Evolutionary conservation across 352 stramenopile species (phyloP).

Genomic region (Globisporangium megalacanthum): DNA sequence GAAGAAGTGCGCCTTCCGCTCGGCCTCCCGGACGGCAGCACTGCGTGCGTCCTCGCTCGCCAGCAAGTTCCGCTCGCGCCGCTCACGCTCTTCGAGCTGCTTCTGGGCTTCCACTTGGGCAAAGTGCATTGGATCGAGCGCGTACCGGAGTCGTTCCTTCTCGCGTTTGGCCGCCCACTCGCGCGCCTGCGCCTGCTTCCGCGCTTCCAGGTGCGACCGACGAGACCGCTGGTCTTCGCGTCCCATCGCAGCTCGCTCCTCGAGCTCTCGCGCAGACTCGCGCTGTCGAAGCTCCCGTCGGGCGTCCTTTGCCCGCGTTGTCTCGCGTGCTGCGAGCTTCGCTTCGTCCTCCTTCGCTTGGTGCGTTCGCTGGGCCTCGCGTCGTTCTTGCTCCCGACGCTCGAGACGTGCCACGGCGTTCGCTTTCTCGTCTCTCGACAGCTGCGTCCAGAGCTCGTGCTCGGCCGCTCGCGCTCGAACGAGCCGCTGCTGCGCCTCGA

Average conservation of each 20-base stretch:
- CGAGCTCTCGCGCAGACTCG: slow-evolving; percentile 28
- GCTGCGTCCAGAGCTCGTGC: slow-evolving; percentile 18
- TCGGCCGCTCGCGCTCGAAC: slow-evolving; percentile 17
- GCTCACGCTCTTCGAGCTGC: slow-evolving; percentile 39
- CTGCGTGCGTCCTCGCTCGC: slow-evolving; percentile 29
- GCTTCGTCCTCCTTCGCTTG: slow-evolving; percentile 4
- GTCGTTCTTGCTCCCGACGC: slow-evolving; percentile 13
- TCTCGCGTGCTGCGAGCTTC: slow-evolving; percentile 17
- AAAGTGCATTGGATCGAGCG: slow-evolving; percentile 53
- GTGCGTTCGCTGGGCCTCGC: slow-evolving; percentile 9
- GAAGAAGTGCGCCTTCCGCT: slow-evolving; percentile 38
- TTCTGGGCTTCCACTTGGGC: slow-evolving; percentile 31
- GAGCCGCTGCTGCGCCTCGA: slow-evolving; percentile 26
- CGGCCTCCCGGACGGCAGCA: slow-evolving; percentile 21
- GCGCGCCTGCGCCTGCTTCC: slow-evolving; percentile 28
- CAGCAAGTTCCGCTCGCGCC: slow-evolving; percentile 45
- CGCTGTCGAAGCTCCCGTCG: slow-evolving; percentile 24
- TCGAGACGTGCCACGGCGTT: slow-evolving; percentile 16
- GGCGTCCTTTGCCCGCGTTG: slow-evolving; percentile 16
- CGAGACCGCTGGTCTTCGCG: slow-evolving; percentile 31
- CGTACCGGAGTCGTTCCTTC: slow-evolving; percentile 35
- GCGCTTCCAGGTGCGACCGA: slow-evolving; percentile 28
- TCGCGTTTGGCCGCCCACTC: slow-evolving; percentile 48
- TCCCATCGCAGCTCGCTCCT: slow-evolving; percentile 30
- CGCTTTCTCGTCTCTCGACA: slow-evolving; percentile 26